Conservation (phyloP, 192 early-diverging fungal species). For the Mortierella antarctica region DNA sequence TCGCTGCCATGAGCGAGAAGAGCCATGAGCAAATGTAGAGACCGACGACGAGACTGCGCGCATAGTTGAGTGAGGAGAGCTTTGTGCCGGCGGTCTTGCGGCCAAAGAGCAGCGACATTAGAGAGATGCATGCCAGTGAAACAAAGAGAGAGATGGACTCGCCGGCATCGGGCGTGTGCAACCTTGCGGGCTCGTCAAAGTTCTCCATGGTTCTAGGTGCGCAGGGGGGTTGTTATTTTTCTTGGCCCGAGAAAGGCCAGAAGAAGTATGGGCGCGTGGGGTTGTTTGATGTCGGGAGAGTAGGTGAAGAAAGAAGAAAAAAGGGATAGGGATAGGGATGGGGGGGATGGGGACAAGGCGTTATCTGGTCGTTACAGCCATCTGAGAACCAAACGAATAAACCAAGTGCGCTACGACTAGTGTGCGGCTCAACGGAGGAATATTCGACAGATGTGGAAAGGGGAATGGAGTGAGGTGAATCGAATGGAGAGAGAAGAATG, state of each 20-base stretch:
- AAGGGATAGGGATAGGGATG: neutral
- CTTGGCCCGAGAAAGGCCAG: neutral
- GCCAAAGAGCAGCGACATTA: conserved; percentile 58
- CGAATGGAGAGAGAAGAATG: neutral
- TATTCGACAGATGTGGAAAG: neutral
- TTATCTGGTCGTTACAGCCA: no score
- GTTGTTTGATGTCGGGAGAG: neutral
- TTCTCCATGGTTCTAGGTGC: neutral
- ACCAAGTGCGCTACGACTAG: no score
- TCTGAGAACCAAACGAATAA: no score
- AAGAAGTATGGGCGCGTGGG: neutral
- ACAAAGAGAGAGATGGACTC: conserved; percentile 54
- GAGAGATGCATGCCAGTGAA: conserved; percentile 56
- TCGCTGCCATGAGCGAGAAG: conserved; percentile 54
- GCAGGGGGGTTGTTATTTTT: neutral
- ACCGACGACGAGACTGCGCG: conserved; percentile 46
- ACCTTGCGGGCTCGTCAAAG: neutral
- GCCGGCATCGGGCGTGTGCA: neutral
- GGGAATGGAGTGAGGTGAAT: neutral
- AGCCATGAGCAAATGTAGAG: conserved; percentile 58
- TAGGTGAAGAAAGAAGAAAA: neutral
- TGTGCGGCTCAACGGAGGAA: no score
- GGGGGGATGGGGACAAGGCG: neutral
- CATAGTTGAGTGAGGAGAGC: conserved; percentile 52
- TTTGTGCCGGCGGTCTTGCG: conserved; percentile 54